Evolutionary conservation across 768 basidiomycete species (phyloP).

Genomic region (Tricholoma matsutake): DNA sequence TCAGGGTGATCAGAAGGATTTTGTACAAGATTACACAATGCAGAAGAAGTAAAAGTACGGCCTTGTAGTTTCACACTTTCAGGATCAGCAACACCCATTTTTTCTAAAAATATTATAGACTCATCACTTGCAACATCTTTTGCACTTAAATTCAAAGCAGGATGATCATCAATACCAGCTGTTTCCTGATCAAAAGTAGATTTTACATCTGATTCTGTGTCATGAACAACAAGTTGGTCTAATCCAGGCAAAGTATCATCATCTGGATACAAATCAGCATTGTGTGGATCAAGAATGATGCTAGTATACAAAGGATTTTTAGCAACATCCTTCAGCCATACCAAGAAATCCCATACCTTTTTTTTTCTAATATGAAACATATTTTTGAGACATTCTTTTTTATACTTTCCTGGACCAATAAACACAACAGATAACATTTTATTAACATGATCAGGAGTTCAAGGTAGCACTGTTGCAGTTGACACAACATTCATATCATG

Average conservation of each 20-base stretch:
- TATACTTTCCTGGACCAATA: slow-evolving; percentile 21
- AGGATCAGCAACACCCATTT: not conserved
- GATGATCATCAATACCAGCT: slow-evolving; percentile 24
- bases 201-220: slow-evolving; percentile 3
- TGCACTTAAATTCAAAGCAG: slow-evolving; percentile 7
- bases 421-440: slow-evolving; percentile 26
- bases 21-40: not conserved
- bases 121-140: not conserved
- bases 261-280: slow-evolving; percentile 1
- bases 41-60: not conserved
- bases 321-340: slow-evolving; percentile 15
- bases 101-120: not conserved
- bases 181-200: slow-evolving; percentile 23
- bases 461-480: slow-evolving; percentile 24
- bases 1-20: not conserved
- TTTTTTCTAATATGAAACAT: slow-evolving; percentile 21
- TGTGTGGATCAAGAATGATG: not conserved
- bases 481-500: slow-evolving; percentile 31
- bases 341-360: slow-evolving; percentile 22
- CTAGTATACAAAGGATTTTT: slow-evolving; percentile 21
- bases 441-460: slow-evolving; percentile 23
- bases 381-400: slow-evolving; percentile 9
- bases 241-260: not conserved
- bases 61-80: not conserved
- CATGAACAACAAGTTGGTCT: slow-evolving; percentile 11